Base-by-base conservation (phyloP, 73 alveolate genomes). In the Blepharisma stoltei region DNA sequence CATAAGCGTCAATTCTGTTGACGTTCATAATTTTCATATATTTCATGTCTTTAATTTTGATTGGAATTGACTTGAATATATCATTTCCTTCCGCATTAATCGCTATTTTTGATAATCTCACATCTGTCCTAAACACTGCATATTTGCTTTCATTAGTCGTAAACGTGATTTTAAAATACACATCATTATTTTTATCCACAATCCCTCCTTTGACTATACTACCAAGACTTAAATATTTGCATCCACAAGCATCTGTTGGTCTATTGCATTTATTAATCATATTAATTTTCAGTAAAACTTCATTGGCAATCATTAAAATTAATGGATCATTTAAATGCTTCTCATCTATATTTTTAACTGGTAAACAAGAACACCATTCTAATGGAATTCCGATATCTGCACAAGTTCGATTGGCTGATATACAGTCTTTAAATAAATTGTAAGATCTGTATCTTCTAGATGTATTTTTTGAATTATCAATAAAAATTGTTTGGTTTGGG, bases 1-100 rank as follows among this genome's bases (percentile, higher is more conserved):
- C 79, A 46, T 69, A 69, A 38, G 65, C 79, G 5, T 69, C 79
- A 69, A 69, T 18, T 69, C 79, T 69, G 11, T 69, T 46, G 2
- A 46, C 43, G 41, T 69, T 14, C 67, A 69, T 69, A 14, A 69
- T 44, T 18, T 69, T 44, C 55, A 44, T 69, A 43, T 44, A 38
- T 9, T 23, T 25, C 43, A 14, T 69, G 25, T 43, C 23, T 9
- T 69, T 53, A 1, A n/a, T n/a, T 7, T 0, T 14, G 45, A 38
- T 14, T 9, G 79, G 54, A 1, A 14, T n/a, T 14, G 79, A 44
- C 73, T 38, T 38, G 23, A 60, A 60, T 14, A 47, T 43, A n/a
- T 46, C 65, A 18, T 18, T 44, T 69, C 14, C 69, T 14, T 53
- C 32, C 27, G 2, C 20, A 1, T 21, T 25, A n/a, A 38, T 46